Base-by-base conservation (phyloP, 495 filamentous ascomycete genomes). In the Neurospora pannonica region DNA sequence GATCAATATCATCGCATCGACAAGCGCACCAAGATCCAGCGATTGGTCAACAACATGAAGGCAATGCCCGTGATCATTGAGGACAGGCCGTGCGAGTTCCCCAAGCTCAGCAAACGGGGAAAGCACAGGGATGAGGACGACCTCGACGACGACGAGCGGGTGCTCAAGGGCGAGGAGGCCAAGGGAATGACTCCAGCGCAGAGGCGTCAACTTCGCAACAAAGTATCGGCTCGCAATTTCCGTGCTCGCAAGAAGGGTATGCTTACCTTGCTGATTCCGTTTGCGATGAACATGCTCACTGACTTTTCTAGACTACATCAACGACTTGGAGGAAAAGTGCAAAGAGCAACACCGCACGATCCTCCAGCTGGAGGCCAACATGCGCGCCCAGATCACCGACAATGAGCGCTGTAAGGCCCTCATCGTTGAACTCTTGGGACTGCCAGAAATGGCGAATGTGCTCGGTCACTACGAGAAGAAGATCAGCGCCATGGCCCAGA, bases 161-260 rank as follows among this genome's bases (percentile, higher is more conserved):
- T 98, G 4, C 87, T 99, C 19, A 93, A 93, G 6, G 97, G 94
- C 76, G 96, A 98, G 78, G 95, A 97, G 82, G 96, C 95, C 62
- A 99, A 99, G 89, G 97, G 97, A 83, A 87, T 99, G 46, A 94
- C 88, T 82, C 94, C 92, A 86, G 97, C 97, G 82, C 94, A 98
- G 84, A 90, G 96, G 46, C 90, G 96, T 43, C 96, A 98, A 82
- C 84, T 99, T 6, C 89, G 96, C 60, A 99, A 99, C 87, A 99
- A 99, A 83, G 96, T 99, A 11, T 99, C 96, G 43, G 96, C 96
- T 74, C 90, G 96, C 73, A 95, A 94, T 48, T 99, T 99, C 89
- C 91, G 96, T 40, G 97, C 94, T 36, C 87, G 96, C 76, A 90
- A 96, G 84, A 99, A 99, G 86, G 95, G 96, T 98, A 89, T 85